Conservation (phyloP, 306 rosid species). For the Mucuna pruriens region DNA sequence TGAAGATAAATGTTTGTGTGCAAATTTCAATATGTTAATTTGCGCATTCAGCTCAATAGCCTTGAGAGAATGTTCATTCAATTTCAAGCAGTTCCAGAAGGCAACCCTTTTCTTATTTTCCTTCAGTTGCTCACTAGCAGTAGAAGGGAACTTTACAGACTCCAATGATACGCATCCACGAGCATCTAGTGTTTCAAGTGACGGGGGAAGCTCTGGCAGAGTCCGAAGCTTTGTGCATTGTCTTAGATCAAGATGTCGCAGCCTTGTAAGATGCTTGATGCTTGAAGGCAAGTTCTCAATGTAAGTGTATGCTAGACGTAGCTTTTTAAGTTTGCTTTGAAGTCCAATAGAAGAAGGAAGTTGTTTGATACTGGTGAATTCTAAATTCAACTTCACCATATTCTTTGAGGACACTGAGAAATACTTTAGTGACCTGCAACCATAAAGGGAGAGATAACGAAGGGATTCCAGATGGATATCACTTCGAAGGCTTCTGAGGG, state of each 20-base stretch:
- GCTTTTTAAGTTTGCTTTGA: background rate
- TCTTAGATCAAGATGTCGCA: background rate
- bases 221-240: background rate
- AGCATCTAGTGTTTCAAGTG: background rate
- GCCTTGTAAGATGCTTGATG: slow-evolving; percentile 3
- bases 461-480: slow-evolving; percentile 12
- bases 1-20: background rate
- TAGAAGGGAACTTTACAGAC: slow-evolving; percentile 19
- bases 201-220: slow-evolving; percentile 44
- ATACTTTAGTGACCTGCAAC: background rate
- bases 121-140: background rate
- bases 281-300: slow-evolving; percentile 11
- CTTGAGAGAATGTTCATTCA: background rate
- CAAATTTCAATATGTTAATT: slow-evolving; percentile 6
- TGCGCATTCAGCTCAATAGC: background rate
- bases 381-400: background rate
- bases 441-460: background rate
- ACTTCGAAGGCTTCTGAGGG: background rate
- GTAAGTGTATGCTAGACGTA: background rate
- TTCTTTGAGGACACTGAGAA: slow-evolving; percentile 29
- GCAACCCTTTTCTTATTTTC: background rate
- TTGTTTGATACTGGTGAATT: background rate
- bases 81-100: slow-evolving; percentile 27
- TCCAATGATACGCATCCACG: slow-evolving; percentile 34
- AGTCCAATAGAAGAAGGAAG: slow-evolving; percentile 26